Percentiles rank a stretch among this genome's conserved stretches.
Evolutionary conservation across 2,329 filamentous ascomycete species (phyloP).

Genomic region (Xylariaceae sp.): DNA sequence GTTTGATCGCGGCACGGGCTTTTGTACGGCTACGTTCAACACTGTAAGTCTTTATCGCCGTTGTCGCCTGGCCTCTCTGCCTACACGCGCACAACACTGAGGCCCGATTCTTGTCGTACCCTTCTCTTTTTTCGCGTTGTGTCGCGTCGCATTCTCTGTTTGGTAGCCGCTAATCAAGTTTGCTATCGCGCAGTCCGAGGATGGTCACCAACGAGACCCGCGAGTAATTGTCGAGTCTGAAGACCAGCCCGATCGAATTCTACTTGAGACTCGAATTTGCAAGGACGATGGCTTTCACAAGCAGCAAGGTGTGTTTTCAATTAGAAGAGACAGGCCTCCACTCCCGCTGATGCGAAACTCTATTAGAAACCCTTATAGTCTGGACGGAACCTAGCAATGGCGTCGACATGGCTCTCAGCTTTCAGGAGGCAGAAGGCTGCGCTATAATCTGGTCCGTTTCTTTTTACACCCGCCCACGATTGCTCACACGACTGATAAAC

Average conservation of each 20-base stretch:
- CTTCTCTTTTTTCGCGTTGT: neutral
- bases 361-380: slow-evolving; percentile 86
- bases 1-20: slow-evolving; percentile 96
- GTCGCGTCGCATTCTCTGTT: slow-evolving; percentile 4
- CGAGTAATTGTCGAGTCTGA: slow-evolving; percentile 90
- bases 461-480: neutral
- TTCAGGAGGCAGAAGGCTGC: slow-evolving; percentile 95
- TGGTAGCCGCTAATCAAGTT: slow-evolving; percentile 15
- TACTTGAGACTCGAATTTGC: slow-evolving; percentile 84
- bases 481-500: slow-evolving; percentile 27
- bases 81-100: slow-evolving; percentile 3
- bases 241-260: slow-evolving; percentile 75
- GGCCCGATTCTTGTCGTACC: neutral
- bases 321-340: slow-evolving; percentile 1
- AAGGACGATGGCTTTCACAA: slow-evolving; percentile 98
- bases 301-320: slow-evolving; percentile 70
- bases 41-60: slow-evolving; percentile 53
- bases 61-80: slow-evolving; percentile 4
- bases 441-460: slow-evolving; percentile 74
- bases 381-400: slow-evolving; percentile 86
- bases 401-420: slow-evolving; percentile 95
- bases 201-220: slow-evolving; percentile 68
- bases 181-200: slow-evolving; percentile 44
- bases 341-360: slow-evolving; percentile 12
- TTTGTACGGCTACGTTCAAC: slow-evolving; percentile 75